These are phyloP conservation scores for Globisporangium acanthophoron DNA, from an alignment of 352 stramenopile genomes.

Conservation along the genomic window DNA sequence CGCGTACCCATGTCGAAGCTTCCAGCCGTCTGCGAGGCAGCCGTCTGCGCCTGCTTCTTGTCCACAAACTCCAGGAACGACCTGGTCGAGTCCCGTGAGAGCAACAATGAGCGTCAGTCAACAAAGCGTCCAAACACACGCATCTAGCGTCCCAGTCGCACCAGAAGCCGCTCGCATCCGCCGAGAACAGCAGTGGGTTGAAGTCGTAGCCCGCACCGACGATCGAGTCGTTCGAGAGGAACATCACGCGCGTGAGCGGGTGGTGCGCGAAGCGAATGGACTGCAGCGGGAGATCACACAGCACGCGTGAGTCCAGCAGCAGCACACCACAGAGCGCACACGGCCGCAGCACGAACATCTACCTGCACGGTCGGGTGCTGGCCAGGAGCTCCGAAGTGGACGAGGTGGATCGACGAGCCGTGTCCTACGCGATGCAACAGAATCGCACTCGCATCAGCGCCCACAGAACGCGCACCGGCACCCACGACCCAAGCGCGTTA, in stretches of 20 bases:
- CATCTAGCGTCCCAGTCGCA: conserved; percentile 5
- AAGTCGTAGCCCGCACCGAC: conserved; percentile 90
- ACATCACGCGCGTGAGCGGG: conserved; percentile 82
- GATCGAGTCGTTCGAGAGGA: conserved; percentile 86
- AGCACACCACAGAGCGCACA: too few species aligned
- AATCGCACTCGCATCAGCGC: background rate
- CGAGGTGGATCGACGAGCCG: conserved; percentile 89
- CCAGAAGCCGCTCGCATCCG: conserved; percentile 76
- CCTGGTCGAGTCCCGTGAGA: conserved; percentile 15
- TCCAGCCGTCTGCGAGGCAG: conserved; percentile 49
- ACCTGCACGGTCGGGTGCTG: conserved; percentile 75
- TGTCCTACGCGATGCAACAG: conserved; percentile 34
- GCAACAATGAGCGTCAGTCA: background rate
- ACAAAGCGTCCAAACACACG: background rate
- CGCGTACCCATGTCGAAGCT: conserved; percentile 61
- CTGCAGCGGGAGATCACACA: conserved; percentile 21
- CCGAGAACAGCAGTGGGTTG: conserved; percentile 87
- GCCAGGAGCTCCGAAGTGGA: conserved; percentile 70
- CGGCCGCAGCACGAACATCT: background rate
- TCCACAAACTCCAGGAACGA: conserved; percentile 72
- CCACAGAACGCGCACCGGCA: background rate
- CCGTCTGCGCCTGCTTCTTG: conserved; percentile 61
- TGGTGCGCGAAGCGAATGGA: conserved; percentile 86
- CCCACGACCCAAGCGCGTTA: background rate
- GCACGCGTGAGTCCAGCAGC: background rate